Evolutionary conservation across 2,329 filamentous ascomycete genomes (phyloP), one percentile per base, ranked within the genome.

Genomic region (Knufia fluminis): DNA sequence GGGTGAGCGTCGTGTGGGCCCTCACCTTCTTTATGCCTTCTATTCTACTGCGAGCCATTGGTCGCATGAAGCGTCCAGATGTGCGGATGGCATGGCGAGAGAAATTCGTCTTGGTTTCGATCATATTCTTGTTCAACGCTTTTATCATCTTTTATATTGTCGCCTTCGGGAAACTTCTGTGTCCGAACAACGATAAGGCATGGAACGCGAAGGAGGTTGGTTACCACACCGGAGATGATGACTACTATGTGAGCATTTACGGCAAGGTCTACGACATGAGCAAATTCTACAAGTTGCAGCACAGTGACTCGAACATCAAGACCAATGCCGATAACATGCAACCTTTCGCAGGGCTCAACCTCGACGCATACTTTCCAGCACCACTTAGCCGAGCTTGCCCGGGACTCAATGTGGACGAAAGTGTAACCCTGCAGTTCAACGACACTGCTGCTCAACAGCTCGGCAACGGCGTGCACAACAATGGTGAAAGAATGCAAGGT

Each of bases 71-170:
- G 70, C 83, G 92, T 49, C 92, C 90, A 1, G 92, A 98, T 68
- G 88, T 98, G 7, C 86, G 92, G 22, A 86, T 96, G 80, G 92
- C 92, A 0, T 98, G 92, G 92, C 80, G 92, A 67, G 92, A 98
- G 63, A 98, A 98, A 68, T 46, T 98, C 9, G 84, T 92, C 0
- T 72, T 98, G 9, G 81, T 90, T 41, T 72, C 86, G 51, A 60
- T 95, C 46, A 97, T 98, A 58, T 64, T 86, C 24, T 60, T 98
- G 10, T 68, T 94, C 57, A 98, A 98, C 67, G 88, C 64, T 33
- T 62, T 79, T 23, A 79, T 98, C 53, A 75, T 96, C 51, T 98
- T 98, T 70, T 95, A 88, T 78, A 96, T 98, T 59, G 78, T 96
- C 55, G 79, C 71, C 33, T 92, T 98, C 59, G 90, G 91, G 28